A percentile compares a stretch with the other conserved stretches of the same genome.
These are phyloP conservation scores for Peniophora sp. DNA, from an alignment of 1,284 basidiomycete genomes.

Conservation along the genomic window DNA sequence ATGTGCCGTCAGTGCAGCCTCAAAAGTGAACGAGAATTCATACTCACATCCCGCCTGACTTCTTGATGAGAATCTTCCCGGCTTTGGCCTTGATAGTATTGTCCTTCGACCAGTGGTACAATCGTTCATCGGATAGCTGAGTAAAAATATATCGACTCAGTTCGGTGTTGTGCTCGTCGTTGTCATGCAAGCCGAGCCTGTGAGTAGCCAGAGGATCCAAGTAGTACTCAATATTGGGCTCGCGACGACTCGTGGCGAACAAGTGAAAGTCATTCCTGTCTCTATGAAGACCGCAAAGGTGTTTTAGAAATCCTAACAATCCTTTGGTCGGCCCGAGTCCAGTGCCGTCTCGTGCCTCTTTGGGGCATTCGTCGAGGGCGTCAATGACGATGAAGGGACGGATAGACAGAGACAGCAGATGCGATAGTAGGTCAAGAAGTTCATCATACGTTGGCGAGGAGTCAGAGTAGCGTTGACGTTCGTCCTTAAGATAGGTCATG, in stretches of 20 bases:
- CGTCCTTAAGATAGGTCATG: background rate
- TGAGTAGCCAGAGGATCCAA: background rate
- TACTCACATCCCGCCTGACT: background rate
- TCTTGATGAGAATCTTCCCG: background rate
- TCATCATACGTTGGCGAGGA: background rate
- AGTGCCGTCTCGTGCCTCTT: background rate
- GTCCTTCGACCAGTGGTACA: background rate
- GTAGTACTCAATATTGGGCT: background rate
- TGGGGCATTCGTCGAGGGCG: background rate
- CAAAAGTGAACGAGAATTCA: background rate
- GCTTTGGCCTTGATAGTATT: background rate
- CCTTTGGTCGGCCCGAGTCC: background rate
- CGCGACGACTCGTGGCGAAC: background rate
- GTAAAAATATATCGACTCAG: background rate
- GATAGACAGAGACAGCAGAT: background rate
- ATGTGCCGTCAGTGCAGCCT: too few species aligned
- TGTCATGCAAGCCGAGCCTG: background rate
- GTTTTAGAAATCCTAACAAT: too few species aligned
- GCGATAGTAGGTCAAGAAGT: background rate
- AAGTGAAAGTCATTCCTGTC: background rate
- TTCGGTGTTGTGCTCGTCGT: background rate
- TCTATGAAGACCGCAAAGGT: background rate
- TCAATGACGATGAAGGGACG: background rate
- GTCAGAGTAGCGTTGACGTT: background rate
- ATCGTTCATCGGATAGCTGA: background rate